phyloP scores from a whole-genome alignment of 257 asterid genomes.

The Sherardia arvensis region DNA sequence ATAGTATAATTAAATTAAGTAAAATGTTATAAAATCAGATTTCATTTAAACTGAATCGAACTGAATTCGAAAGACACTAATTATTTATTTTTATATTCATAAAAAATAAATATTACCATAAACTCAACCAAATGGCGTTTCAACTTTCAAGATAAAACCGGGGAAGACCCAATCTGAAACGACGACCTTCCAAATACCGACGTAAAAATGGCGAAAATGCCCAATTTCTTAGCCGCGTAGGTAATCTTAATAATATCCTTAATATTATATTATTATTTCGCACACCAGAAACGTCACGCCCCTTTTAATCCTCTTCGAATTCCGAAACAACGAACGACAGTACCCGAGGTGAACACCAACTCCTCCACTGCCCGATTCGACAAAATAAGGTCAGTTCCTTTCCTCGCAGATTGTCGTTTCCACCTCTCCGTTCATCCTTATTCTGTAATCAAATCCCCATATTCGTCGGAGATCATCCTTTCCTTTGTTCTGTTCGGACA shows the following conservation, averaged over 20 bases:
- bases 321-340: not conserved
- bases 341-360: not conserved
- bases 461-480: not conserved
- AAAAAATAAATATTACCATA: no score
- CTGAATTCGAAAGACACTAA: no score
- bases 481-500: not conserved
- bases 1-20: no score
- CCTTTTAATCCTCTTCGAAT: not conserved
- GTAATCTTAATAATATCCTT: not conserved
- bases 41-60: no score
- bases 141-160: not conserved
- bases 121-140: no score
- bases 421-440: not conserved
- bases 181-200: not conserved
- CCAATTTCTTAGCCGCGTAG: slow-evolving; percentile 12
- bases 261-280: not conserved
- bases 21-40: no score
- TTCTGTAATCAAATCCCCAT: not conserved
- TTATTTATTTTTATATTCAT: no score
- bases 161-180: not conserved
- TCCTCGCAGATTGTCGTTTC: not conserved
- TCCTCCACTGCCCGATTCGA: not conserved
- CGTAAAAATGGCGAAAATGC: not conserved
- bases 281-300: not conserved
- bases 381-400: not conserved